Percentiles rank a stretch among this genome's conserved stretches.
phyloP scores from a whole-genome alignment of 441 rosid species.

The Croton laevigatus region DNA sequence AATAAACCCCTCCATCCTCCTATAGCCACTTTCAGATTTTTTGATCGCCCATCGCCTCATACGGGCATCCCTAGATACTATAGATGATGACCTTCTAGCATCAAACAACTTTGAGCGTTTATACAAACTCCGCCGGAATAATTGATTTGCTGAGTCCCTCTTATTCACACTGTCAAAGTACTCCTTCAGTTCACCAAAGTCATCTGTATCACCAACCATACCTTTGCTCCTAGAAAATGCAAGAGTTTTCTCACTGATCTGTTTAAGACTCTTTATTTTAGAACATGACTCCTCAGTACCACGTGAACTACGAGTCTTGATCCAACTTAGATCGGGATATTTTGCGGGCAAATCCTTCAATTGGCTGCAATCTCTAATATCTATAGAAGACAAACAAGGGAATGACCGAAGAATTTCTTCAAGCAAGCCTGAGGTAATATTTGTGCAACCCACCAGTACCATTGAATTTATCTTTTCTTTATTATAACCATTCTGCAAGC shows the following conservation, averaged over 20 bases:
- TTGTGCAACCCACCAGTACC: conserved; percentile 80
- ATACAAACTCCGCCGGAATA: conserved; percentile 82
- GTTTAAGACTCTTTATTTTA: conserved; percentile 66
- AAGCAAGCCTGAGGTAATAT: conserved; percentile 57
- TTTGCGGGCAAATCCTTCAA: conserved; percentile 56
- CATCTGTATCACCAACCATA: conserved; percentile 58
- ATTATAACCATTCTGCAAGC: conserved; percentile 78
- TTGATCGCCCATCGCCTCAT: conserved; percentile 87
- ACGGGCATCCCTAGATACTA: conserved; percentile 98
- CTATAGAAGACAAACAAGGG: conserved; percentile 66
- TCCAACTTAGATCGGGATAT: conserved; percentile 65
- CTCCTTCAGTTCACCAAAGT: conserved; percentile 89
- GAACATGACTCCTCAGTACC: conserved; percentile 47
- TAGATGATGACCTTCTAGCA: conserved; percentile 90
- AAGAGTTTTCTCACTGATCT: conserved; percentile 46
- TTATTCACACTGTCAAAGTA: conserved; percentile 93
- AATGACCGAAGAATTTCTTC: conserved; percentile 66
- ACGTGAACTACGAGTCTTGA: conserved; percentile 46
- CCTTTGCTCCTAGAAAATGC: conserved; percentile 42
- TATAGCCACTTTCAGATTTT: conserved; percentile 85
- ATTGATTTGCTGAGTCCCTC: conserved; percentile 88
- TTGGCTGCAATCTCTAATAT: conserved; percentile 90
- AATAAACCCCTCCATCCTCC: conserved; percentile 93
- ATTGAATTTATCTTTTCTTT: conserved; percentile 70
- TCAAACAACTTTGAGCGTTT: conserved; percentile 94